These are phyloP conservation scores for Hibiscus mutabilis DNA, from an alignment of 345 rosid species.

Conservation along the genomic window DNA sequence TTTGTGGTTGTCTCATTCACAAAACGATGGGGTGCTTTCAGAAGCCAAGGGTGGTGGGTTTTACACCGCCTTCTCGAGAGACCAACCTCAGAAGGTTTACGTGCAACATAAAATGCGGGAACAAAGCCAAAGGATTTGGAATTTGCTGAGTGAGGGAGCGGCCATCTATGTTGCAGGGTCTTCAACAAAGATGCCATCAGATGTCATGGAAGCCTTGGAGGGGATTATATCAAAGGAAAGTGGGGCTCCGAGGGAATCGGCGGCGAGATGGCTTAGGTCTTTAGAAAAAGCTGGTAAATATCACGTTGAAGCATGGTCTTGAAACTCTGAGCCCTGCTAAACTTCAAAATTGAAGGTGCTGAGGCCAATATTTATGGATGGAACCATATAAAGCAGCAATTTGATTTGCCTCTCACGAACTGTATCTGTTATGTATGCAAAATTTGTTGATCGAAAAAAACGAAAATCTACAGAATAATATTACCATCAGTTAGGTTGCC, in stretches of 20 bases:
- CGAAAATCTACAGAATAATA: background rate
- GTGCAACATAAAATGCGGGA: slow-evolving; percentile 83
- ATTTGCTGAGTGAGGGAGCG: slow-evolving; percentile 52
- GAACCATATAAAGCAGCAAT: background rate
- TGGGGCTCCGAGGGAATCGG: slow-evolving; percentile 51
- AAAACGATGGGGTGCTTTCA: slow-evolving; percentile 51
- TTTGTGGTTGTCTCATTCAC: slow-evolving; percentile 63
- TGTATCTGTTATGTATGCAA: background rate
- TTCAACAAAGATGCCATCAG: slow-evolving; percentile 85
- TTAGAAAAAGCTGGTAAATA: slow-evolving; percentile 73
- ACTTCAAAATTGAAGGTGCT: background rate
- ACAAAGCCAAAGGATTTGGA: slow-evolving; percentile 55
- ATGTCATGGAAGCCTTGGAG: slow-evolving; percentile 69
- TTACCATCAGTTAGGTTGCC: background rate
- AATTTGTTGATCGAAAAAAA: background rate
- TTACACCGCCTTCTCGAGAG: slow-evolving; percentile 81
- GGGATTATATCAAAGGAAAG: slow-evolving; percentile 58
- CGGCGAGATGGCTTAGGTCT: slow-evolving; percentile 50
- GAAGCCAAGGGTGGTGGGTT: slow-evolving; percentile 79
- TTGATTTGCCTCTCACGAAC: background rate
- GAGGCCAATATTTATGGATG: background rate
- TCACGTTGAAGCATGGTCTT: slow-evolving; percentile 97
- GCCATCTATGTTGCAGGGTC: slow-evolving; percentile 82
- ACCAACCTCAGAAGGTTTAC: slow-evolving; percentile 79
- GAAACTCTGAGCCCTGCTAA: slow-evolving; percentile 7